phyloP scores from a whole-genome alignment of 148 eudicot species.

The Camellia granthamiana region DNA sequence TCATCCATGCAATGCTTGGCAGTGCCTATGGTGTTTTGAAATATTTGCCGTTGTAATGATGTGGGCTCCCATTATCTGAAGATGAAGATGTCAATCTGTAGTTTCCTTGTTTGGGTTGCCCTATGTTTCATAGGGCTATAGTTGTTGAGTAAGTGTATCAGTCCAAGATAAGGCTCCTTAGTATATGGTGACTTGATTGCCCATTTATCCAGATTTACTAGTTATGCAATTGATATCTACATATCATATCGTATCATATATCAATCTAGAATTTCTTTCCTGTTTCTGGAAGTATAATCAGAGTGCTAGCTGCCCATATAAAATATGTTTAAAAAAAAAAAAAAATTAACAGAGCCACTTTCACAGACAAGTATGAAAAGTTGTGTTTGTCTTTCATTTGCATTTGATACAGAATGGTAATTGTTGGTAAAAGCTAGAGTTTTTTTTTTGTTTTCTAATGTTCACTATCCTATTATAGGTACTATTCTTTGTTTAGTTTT shows the following conservation, averaged over 20 bases:
- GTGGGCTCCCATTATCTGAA: neutral
- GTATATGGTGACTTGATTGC: neutral
- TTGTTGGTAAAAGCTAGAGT: neutral
- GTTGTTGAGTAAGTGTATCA: neutral
- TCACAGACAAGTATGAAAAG: neutral
- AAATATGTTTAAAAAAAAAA: neutral
- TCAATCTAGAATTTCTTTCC: neutral
- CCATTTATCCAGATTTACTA: neutral
- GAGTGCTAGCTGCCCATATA: neutral
- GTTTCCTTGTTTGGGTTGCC: neutral
- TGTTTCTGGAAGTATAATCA: neutral
- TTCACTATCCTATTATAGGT: constrained; percentile 37
- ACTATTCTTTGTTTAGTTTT: too few relatives aligned
- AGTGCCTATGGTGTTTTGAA: neutral
- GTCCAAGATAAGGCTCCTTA: neutral
- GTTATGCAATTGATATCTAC: neutral
- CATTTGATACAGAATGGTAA: neutral
- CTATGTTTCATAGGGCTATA: neutral
- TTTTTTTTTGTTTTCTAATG: neutral
- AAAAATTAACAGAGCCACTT: neutral
- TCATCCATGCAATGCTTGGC: too few relatives aligned
- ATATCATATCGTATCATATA: neutral
- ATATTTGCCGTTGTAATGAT: neutral
- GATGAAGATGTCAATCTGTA: neutral
- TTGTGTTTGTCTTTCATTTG: neutral